phyloP scores from a whole-genome alignment of 2,329 filamentous ascomycete species.

The Xylariaceae sp. region DNA sequence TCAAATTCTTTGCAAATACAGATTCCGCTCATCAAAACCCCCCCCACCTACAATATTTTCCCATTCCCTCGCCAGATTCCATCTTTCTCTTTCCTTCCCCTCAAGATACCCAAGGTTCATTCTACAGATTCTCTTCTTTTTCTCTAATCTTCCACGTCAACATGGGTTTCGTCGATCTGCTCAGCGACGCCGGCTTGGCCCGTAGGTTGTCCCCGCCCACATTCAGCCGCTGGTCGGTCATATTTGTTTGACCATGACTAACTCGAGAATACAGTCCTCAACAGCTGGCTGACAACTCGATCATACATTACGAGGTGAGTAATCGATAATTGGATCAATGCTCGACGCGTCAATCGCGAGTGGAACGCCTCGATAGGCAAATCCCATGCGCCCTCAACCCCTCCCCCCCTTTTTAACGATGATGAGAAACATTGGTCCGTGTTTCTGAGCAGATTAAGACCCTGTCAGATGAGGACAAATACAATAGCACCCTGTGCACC shows the following conservation, averaged over 20 bases:
- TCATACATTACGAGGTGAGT: constrained; percentile 76
- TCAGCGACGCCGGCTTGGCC: constrained; percentile 58
- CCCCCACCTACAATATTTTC: constrained; percentile 29
- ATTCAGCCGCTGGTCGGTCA: neutral
- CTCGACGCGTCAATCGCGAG: constrained; percentile 11
- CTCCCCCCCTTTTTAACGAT: constrained; percentile 44
- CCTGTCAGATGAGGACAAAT: constrained; percentile 57
- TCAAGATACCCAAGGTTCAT: constrained; percentile 34
- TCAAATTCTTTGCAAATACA: constrained; percentile 26
- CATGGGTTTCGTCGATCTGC: constrained; percentile 65
- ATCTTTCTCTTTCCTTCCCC: constrained; percentile 31
- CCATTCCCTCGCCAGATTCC: constrained; percentile 24
- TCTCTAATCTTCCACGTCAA: constrained; percentile 34
- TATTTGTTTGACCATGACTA: constrained; percentile 6
- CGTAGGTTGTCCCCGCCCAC: constrained; percentile 41
- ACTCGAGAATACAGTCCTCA: constrained; percentile 45
- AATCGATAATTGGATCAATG: constrained; percentile 16
- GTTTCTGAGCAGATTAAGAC: constrained; percentile 81
- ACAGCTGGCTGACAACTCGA: constrained; percentile 66
- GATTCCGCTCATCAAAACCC: constrained; percentile 32
- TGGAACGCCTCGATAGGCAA: constrained; percentile 11
- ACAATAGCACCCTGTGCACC: constrained; percentile 42
- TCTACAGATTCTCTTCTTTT: constrained; percentile 22
- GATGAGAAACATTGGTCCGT: constrained; percentile 82
- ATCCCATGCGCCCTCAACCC: constrained; percentile 22